Evolutionary conservation across 352 stramenopile genomes (phyloP).

Genomic region (Blastocystis sp.): DNA sequence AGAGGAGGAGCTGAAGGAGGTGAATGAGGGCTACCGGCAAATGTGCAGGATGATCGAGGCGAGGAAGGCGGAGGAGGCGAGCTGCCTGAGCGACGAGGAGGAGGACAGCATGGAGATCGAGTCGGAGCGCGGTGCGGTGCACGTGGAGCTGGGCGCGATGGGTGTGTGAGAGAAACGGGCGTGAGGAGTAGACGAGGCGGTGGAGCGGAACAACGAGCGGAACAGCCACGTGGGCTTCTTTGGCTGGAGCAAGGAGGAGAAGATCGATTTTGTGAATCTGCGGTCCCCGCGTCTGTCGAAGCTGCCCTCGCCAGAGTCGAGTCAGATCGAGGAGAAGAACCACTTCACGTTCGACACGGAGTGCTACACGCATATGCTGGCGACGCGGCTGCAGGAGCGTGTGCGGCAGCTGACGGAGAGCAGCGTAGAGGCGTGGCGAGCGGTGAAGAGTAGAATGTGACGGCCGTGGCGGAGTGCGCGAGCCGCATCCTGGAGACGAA

Average conservation of each 20-base stretch:
- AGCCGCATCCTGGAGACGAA: background rate
- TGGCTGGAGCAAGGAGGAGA: background rate
- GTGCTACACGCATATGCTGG: background rate
- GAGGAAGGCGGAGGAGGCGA: background rate
- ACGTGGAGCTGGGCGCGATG: background rate
- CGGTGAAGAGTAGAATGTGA: background rate
- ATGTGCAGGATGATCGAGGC: slow-evolving; percentile 2
- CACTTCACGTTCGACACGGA: slow-evolving; percentile 35
- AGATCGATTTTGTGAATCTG: background rate
- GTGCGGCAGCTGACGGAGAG: background rate
- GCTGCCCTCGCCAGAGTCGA: background rate
- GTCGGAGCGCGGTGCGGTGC: background rate
- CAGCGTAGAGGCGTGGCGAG: background rate
- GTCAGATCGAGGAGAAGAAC: background rate
- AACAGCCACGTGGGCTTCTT: background rate
- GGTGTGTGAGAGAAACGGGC: background rate
- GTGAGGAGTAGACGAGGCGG: background rate
- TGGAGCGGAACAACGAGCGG: background rate
- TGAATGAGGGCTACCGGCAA: slow-evolving; percentile 21
- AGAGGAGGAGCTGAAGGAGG: slow-evolving; percentile 53
- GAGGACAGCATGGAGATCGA: background rate
- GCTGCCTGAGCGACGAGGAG: background rate
- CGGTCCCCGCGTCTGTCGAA: slow-evolving; percentile 38
- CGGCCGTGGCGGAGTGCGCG: background rate
- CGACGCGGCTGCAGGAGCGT: background rate